These are phyloP conservation scores for Colletotrichum horii DNA, from an alignment of 2,329 filamentous ascomycete genomes.

Conservation along the genomic window DNA sequence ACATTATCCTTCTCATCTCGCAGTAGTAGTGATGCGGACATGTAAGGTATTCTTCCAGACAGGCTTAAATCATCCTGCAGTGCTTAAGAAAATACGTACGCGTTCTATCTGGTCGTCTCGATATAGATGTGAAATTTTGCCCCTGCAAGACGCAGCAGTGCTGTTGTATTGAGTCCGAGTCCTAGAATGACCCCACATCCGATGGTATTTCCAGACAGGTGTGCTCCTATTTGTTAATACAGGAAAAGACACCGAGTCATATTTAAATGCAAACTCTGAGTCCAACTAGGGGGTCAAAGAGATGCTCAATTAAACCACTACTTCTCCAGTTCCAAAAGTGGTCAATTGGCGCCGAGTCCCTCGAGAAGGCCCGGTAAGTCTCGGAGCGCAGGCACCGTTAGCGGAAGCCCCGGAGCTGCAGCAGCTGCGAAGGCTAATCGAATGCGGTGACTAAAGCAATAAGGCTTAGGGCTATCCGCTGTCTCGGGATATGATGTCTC, in stretches of 20 bases:
- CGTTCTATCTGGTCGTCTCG: not conserved
- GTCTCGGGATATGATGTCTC: not conserved
- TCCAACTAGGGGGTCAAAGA: not conserved
- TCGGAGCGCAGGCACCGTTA: not conserved
- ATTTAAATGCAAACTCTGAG: not conserved
- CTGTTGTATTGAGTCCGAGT: not conserved
- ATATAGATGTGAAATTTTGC: too few species aligned
- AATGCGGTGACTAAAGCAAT: not conserved
- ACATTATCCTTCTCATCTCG: not conserved
- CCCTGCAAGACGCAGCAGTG: not conserved
- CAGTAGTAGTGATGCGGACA: not conserved
- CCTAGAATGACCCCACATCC: not conserved
- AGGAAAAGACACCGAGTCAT: not conserved
- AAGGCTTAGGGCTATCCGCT: not conserved
- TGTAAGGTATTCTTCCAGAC: rapidly evolving
- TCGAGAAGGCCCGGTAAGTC: not conserved
- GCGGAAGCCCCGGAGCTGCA: not conserved
- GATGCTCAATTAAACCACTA: not conserved
- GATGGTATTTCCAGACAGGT: not conserved
- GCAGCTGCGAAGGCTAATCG: not conserved
- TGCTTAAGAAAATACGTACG: not conserved
- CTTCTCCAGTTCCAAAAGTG: not conserved
- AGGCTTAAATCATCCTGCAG: not conserved
- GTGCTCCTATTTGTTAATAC: not conserved
- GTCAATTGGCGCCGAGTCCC: not conserved